These are phyloP conservation scores for Umbelopsis vinacea DNA, from an alignment of 192 early-diverging fungal species.

Conservation along the genomic window DNA sequence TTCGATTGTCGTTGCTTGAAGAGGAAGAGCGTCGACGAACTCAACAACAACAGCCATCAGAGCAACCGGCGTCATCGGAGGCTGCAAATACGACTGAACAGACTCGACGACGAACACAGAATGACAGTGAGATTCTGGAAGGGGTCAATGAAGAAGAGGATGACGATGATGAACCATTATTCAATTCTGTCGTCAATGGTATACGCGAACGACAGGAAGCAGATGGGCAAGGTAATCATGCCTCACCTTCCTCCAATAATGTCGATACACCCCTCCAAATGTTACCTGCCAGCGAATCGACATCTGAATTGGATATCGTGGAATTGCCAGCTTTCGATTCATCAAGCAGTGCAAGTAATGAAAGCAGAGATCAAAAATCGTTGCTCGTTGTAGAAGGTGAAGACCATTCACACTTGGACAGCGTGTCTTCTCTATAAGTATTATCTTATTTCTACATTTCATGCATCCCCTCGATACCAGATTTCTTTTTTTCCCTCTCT, in stretches of 20 bases:
- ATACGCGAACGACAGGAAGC: background rate
- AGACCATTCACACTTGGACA: background rate
- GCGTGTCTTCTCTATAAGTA: background rate
- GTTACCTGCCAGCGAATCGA: too few species aligned
- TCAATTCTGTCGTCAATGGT: background rate
- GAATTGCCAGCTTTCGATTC: background rate
- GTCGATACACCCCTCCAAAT: background rate
- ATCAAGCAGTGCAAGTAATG: background rate
- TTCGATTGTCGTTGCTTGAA: slow-evolving; percentile 74
- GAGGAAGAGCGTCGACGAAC: slow-evolving; percentile 52
- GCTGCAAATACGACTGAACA: background rate
- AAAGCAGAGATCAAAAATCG: background rate
- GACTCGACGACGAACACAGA: background rate
- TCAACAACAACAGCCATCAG: background rate
- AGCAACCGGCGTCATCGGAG: background rate
- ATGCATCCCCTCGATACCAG: slow-evolving; percentile 2
- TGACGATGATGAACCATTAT: slow-evolving; percentile 12
- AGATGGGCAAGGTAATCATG: background rate
- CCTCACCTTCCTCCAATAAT: background rate
- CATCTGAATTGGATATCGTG: background rate
- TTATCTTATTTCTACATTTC: background rate
- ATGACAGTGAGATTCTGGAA: background rate
- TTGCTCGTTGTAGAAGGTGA: slow-evolving; percentile 6
- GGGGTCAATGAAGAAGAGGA: background rate
- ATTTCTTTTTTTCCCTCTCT: background rate